Base-by-base conservation (phyloP, 164 flowering plant species). In the Aristolochia fimbriata region DNA sequence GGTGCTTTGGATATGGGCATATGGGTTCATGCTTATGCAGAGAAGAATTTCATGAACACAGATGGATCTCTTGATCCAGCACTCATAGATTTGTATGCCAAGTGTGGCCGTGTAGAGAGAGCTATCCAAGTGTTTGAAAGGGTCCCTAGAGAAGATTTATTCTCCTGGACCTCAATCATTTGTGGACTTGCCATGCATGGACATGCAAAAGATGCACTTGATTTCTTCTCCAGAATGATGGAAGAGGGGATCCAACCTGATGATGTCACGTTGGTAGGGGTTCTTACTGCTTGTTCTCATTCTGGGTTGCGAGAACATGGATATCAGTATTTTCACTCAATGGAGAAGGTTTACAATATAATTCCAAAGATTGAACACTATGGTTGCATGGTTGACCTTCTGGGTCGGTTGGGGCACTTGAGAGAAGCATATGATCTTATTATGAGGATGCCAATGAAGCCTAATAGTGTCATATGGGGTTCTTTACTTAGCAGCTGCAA, bases 371-470 rank as follows among this genome's bases (percentile, higher is more conserved):
- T 52, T 52, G 30, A 52, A 52, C 56, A 52, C 11, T 22, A 22
- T 22, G 56, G 56, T 11, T 52, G 56, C 22, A 52, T 52, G 56
- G 56, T 52, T 14, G 56, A 52, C 27, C 27, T 52, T 52, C 30
- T 52, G 20, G 31, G 56, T 52, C 27, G 30, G 20, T 16, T 27
- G 15, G 56, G 56, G 30, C 15, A 23, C 20, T 22, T 52, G 27
- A 10, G 27, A 23, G 56, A 22, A 27, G 27, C 30, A 52, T 24
- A 6, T 24, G 30, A 52, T 14, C 31, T 23, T 52, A 52, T 52
- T 14, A 15, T 15, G 30, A 27, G 15, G 27, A 52, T 52, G 56
- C 13, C 23, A 23, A 22, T 52, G 56, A 27, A 52, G 22, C 56
- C 56, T 0, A 27, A 52, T 52, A 31, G 12, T 13, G 30, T 52